Evolutionary conservation across 352 stramenopile genomes (phyloP).

Genomic region (Phytophthora hybrid): DNA sequence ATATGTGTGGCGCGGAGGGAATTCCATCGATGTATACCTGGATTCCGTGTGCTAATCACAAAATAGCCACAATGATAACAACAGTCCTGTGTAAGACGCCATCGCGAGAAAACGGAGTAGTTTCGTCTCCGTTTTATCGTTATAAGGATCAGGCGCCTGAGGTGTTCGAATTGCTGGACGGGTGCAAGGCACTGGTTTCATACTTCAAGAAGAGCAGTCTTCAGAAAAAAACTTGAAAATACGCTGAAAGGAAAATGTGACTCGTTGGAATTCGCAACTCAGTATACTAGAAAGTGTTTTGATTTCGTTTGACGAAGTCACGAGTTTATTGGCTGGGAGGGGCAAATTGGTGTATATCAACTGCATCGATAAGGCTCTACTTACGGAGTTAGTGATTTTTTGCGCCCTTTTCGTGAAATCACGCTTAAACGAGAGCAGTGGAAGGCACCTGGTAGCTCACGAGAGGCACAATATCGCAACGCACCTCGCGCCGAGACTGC

Average conservation of each 20-base stretch:
- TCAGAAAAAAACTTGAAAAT: background rate
- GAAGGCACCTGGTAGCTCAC: too few species aligned
- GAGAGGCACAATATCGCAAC: too few species aligned
- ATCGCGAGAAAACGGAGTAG: background rate
- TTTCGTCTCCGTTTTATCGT: constrained; percentile 1
- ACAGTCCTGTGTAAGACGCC: constrained; percentile 14
- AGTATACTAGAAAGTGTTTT: constrained; percentile 5
- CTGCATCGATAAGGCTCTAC: constrained; percentile 1
- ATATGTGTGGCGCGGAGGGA: constrained; percentile 5
- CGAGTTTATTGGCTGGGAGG: background rate
- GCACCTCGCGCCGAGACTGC: too few species aligned
- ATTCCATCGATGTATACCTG: constrained; percentile 12
- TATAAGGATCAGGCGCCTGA: constrained; percentile 1
- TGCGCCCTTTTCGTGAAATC: too few species aligned
- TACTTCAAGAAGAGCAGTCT: constrained; percentile 13
- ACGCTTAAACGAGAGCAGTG: too few species aligned
- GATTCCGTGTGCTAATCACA: constrained; percentile 17
- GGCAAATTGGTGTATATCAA: constrained; percentile 3
- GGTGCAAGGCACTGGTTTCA: constrained; percentile 4
- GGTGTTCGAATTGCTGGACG: constrained; percentile 2
- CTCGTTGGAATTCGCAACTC: constrained; percentile 9
- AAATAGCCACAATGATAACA: constrained; percentile 7
- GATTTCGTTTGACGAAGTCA: constrained; percentile 3
- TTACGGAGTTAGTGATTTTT: background rate
- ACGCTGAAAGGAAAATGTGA: constrained; percentile 23